A percentile compares a stretch with the other conserved stretches of the same genome.
Conservation (phyloP, 148 eudicot species). For the Euryodendron excelsum region DNA sequence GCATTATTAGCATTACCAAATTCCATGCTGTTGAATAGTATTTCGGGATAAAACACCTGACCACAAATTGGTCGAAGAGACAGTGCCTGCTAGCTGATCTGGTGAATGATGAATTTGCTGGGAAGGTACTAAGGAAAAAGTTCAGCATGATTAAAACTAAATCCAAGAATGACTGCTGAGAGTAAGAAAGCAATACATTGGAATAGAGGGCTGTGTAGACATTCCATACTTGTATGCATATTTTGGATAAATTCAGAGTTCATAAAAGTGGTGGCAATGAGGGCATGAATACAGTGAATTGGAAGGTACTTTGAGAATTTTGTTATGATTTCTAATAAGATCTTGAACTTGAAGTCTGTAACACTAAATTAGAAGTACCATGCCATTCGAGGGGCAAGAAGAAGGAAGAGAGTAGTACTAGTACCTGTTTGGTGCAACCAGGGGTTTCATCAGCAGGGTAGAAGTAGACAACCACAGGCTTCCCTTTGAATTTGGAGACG, state of each 20-base stretch:
- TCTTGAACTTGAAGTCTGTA: neutral
- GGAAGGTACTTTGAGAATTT: neutral
- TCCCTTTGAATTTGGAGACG: conserved; percentile 85
- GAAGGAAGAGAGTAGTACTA: neutral
- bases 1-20: neutral
- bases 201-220: neutral
- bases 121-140: neutral
- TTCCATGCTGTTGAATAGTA: too few relatives aligned
- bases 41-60: too few relatives aligned
- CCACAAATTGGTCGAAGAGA: neutral
- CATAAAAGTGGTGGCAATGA: neutral
- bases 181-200: neutral
- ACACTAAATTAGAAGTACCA: neutral
- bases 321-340: neutral
- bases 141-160: neutral
- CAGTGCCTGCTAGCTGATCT: neutral
- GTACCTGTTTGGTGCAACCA: conserved; percentile 99
- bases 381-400: neutral
- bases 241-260: neutral
- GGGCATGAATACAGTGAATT: neutral
- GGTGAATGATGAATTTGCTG: neutral
- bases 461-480: conserved; percentile 89
- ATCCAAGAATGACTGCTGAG: neutral
- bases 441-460: conserved; percentile 99
- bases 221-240: neutral